These are phyloP conservation scores for Lipomyces starkeyi DNA, from an alignment of 805 yeast genomes.

Conservation along the genomic window DNA sequence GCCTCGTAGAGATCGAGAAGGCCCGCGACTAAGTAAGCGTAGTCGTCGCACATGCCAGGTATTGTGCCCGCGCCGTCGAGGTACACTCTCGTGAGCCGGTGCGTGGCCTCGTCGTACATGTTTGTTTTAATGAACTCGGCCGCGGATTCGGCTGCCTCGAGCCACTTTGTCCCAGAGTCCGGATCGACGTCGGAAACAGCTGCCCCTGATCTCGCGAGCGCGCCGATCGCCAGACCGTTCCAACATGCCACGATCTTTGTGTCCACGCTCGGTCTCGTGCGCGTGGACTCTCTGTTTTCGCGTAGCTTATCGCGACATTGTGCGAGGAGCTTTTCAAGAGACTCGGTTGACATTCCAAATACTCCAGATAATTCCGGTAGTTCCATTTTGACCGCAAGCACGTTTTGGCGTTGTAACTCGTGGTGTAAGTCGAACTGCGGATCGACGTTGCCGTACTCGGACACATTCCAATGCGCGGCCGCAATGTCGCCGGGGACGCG, in stretches of 20 bases:
- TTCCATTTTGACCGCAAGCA: slow-evolving; percentile 41
- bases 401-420: slow-evolving; percentile 45
- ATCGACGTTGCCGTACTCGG: slow-evolving; percentile 48
- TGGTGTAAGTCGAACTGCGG: slow-evolving; percentile 45
- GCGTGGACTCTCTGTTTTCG: slow-evolving; percentile 38
- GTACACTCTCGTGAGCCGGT: slow-evolving; percentile 38
- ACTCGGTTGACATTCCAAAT: slow-evolving; percentile 44
- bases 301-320: slow-evolving; percentile 40
- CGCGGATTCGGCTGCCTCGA: slow-evolving; percentile 41
- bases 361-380: slow-evolving; percentile 44
- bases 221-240: slow-evolving; percentile 50
- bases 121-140: slow-evolving; percentile 41
- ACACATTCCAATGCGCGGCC: slow-evolving; percentile 47
- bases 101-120: slow-evolving; percentile 38
- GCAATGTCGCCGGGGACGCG: slow-evolving; percentile 42
- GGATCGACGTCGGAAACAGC: slow-evolving; percentile 35
- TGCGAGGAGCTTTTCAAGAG: slow-evolving; percentile 39
- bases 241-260: slow-evolving; percentile 47
- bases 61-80: slow-evolving; percentile 23
- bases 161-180: slow-evolving; percentile 29
- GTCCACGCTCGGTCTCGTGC: slow-evolving; percentile 45
- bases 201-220: slow-evolving; percentile 45
- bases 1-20: slow-evolving; percentile 48
- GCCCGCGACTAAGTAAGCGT: slow-evolving; percentile 47
- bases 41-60: slow-evolving; percentile 48